phyloP scores from a whole-genome alignment of 2,329 filamentous ascomycete species.

The Neocucurbitaria cava region DNA sequence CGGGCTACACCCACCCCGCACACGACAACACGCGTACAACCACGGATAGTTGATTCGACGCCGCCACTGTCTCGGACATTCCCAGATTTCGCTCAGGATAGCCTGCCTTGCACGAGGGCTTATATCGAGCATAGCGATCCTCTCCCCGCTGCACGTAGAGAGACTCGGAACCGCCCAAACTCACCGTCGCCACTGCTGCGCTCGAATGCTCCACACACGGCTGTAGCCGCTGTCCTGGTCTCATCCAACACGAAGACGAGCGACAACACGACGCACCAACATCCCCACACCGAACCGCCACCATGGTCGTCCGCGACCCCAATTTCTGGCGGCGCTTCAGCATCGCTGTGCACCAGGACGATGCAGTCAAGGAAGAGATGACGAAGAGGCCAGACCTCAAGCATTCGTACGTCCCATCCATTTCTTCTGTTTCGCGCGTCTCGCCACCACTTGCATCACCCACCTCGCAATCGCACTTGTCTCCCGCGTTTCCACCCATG shows the following conservation, averaged over 20 bases:
- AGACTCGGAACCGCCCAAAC: background rate
- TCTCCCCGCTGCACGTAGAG: background rate
- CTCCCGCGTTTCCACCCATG: slow-evolving; percentile 13
- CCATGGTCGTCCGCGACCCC: slow-evolving; percentile 62
- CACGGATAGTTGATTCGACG: background rate
- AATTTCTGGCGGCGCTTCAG: slow-evolving; percentile 68
- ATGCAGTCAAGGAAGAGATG: slow-evolving; percentile 48
- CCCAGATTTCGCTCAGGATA: background rate
- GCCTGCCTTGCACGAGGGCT: background rate
- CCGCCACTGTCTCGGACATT: background rate
- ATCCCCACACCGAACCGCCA: slow-evolving; percentile 2
- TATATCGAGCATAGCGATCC: background rate
- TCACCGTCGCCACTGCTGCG: background rate
- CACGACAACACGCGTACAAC: slow-evolving; percentile 1
- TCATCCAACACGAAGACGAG: background rate
- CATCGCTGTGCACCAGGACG: slow-evolving; percentile 63
- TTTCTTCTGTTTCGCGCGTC: slow-evolving; percentile 14
- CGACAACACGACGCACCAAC: background rate
- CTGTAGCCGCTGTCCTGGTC: background rate
- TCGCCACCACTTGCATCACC: slow-evolving; percentile 26
- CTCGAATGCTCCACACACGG: background rate
- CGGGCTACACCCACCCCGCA: background rate
- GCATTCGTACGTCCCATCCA: slow-evolving; percentile 49
- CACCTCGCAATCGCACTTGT: slow-evolving; percentile 25
- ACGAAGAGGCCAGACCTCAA: slow-evolving; percentile 33